Percentiles rank a stretch among this genome's conserved stretches.
These are phyloP conservation scores for Chlorella variabilis DNA, from an alignment of 163 green algal genomes.

Conservation along the genomic window DNA sequence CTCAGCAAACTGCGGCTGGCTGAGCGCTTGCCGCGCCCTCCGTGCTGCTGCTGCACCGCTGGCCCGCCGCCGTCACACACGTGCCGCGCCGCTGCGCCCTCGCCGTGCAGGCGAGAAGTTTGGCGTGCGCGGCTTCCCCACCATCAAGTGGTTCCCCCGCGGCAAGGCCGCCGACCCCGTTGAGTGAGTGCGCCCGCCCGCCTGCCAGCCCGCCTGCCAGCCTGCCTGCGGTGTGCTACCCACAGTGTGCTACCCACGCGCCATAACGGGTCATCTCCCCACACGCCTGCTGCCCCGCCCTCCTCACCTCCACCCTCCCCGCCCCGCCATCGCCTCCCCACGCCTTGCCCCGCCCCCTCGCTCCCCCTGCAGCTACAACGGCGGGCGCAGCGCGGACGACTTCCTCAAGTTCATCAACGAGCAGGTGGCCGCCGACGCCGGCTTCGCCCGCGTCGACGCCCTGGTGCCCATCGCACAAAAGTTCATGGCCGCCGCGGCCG, in stretches of 20 bases:
- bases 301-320: no score
- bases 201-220: background rate
- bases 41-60: no score
- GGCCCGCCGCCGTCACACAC: no score
- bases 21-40: no score
- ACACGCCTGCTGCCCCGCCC: no score
- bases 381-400: constrained; percentile 62
- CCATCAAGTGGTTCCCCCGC: constrained; percentile 78
- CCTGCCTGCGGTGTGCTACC: background rate
- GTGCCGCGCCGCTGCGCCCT: no score
- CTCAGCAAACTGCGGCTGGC: background rate
- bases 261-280: no score
- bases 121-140: constrained; percentile 82
- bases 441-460: constrained; percentile 72
- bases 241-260: no score
- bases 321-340: no score
- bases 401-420: constrained; percentile 79
- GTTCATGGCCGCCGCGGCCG: constrained; percentile 52
- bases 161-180: constrained; percentile 68
- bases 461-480: constrained; percentile 71
- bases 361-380: constrained; percentile 81
- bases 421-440: constrained; percentile 70
- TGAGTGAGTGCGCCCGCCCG: constrained; percentile 51
- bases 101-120: constrained; percentile 67
- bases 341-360: no score